phyloP scores from a whole-genome alignment of 108 stramenopile genomes.

The Stephanodiscus triporus region DNA sequence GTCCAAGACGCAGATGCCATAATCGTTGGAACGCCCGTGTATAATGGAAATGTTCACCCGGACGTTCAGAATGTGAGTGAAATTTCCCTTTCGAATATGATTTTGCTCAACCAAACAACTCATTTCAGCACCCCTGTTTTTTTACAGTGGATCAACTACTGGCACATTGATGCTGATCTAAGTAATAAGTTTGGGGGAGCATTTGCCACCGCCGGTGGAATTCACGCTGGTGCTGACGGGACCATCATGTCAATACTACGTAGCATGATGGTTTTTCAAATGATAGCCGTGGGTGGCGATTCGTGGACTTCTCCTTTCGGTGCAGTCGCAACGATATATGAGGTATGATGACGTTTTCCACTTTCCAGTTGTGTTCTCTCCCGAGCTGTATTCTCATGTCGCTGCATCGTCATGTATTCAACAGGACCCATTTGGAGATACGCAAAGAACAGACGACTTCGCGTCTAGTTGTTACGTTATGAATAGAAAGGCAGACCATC shows the following conservation, averaged over 20 bases:
- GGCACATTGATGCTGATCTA: conserved; percentile 47
- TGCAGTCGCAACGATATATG: conserved; percentile 46
- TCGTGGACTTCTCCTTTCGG: conserved; percentile 52
- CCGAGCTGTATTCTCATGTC: not conserved
- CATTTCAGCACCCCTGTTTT: not conserved
- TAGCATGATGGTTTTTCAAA: conserved; percentile 52
- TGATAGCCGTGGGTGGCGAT: conserved; percentile 50
- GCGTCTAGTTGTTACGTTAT: conserved; percentile 36
- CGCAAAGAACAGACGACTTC: conserved; percentile 22
- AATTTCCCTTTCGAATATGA: not conserved
- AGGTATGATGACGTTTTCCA: conserved; percentile 12
- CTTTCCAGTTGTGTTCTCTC: not conserved
- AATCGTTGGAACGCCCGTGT: conserved; percentile 46
- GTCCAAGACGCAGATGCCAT: conserved; percentile 50
- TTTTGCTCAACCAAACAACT: not conserved
- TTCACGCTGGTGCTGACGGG: conserved; percentile 48
- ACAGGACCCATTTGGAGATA: conserved; percentile 43
- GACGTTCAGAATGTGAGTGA: conserved; percentile 32
- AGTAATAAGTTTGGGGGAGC: conserved; percentile 51
- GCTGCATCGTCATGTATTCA: not conserved
- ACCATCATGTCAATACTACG: conserved; percentile 40
- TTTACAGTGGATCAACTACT: conserved; percentile 43
- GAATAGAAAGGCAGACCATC: conserved; percentile 27
- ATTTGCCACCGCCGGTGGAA: conserved; percentile 54
- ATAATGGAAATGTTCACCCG: conserved; percentile 52